phyloP scores from a whole-genome alignment of 257 asterid species.

The Penstemon davidsonii region DNA sequence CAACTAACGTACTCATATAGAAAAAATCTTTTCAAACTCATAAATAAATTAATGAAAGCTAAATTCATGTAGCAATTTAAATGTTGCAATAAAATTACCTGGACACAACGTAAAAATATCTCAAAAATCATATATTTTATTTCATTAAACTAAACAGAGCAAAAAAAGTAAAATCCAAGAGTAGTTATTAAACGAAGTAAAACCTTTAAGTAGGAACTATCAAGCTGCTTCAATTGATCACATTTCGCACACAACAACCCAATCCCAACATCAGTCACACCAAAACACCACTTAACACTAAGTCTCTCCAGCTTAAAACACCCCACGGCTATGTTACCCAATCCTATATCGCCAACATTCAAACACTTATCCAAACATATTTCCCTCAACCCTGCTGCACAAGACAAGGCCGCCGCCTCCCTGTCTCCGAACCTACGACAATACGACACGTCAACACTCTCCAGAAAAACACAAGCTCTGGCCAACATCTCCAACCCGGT shows the following conservation, averaged over 20 bases:
- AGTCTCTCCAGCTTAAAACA: conserved; percentile 51
- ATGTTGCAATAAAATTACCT: no score
- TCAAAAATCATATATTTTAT: no score
- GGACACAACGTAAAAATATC: no score
- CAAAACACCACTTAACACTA: conserved; percentile 66
- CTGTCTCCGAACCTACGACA: conserved; percentile 60
- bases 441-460: conserved; percentile 53
- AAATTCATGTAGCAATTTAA: no score
- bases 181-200: background rate
- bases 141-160: no score
- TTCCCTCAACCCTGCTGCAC: conserved; percentile 44
- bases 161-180: no score
- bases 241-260: conserved; percentile 59
- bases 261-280: conserved; percentile 61
- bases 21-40: no score
- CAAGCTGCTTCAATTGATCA: conserved; percentile 44
- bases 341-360: conserved; percentile 58
- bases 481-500: conserved; percentile 44
- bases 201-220: conserved; percentile 63
- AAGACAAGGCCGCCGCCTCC: conserved; percentile 63
- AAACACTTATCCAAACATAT: conserved; percentile 56
- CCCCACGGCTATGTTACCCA: conserved; percentile 65
- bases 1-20: no score
- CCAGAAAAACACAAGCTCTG: conserved; percentile 38
- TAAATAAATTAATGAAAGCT: no score